These are phyloP conservation scores for Calonectria crousiana DNA, from an alignment of 2,329 filamentous ascomycete genomes.

Conservation along the genomic window DNA sequence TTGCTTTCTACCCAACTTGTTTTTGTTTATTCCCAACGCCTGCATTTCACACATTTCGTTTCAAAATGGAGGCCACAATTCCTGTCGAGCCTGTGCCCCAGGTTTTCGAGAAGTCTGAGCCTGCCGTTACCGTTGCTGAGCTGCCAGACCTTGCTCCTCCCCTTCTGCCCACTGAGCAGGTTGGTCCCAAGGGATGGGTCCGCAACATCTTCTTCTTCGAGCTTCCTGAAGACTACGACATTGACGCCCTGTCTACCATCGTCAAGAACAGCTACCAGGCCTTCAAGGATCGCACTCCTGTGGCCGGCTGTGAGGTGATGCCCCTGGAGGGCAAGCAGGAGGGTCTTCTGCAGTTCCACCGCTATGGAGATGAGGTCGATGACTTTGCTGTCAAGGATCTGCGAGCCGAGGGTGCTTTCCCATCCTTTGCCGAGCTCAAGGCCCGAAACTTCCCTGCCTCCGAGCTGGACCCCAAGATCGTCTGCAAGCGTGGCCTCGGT, in stretches of 20 bases:
- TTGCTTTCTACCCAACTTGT: not conserved
- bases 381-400: conserved; percentile 25
- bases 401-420: conserved; percentile 20
- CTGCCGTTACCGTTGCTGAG: not conserved
- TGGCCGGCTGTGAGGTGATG: conserved; percentile 25
- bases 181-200: conserved; percentile 29
- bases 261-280: conserved; percentile 20
- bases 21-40: not conserved
- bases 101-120: conserved; percentile 4
- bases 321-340: conserved; percentile 27
- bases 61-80: conserved; percentile 12
- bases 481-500: conserved; percentile 24
- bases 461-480: conserved; percentile 15
- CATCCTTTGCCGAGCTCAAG: conserved; percentile 26
- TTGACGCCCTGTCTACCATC: conserved; percentile 7
- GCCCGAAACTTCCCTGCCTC: conserved; percentile 24
- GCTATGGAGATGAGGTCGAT: conserved; percentile 29
- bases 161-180: conserved; percentile 26
- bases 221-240: conserved; percentile 24
- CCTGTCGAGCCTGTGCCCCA: conserved; percentile 6
- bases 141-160: conserved; percentile 21
- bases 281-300: conserved; percentile 26
- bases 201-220: conserved; percentile 30
- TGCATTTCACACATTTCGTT: not conserved
- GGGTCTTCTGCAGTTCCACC: conserved; percentile 24